These are phyloP conservation scores for Cryoendolithus antarcticus DNA, from an alignment of 2,329 filamentous ascomycete genomes.

Conservation along the genomic window DNA sequence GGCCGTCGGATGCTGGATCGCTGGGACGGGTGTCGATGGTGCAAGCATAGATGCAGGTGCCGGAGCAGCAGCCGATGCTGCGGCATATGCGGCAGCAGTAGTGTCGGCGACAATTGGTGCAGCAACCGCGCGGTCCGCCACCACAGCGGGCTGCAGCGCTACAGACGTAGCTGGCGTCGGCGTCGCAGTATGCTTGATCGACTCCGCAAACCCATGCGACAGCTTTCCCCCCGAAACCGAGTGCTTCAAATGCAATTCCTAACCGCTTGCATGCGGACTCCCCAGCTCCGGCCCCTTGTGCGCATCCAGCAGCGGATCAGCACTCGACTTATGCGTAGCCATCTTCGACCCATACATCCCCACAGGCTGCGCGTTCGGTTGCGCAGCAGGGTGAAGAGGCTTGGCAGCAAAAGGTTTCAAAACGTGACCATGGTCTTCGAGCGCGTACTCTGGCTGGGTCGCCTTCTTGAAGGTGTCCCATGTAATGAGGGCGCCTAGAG, in stretches of 20 bases:
- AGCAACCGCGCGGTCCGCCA: no score
- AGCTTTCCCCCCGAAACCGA: no score
- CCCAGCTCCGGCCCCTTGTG: conserved; percentile 1
- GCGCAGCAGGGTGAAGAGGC: conserved; percentile 1
- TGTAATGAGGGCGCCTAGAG: conserved; percentile 74
- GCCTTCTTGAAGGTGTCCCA: conserved; percentile 70
- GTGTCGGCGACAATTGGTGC: no score
- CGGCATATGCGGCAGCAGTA: no score
- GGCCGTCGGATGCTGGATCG: no score
- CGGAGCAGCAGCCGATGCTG: no score
- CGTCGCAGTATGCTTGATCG: not conserved
- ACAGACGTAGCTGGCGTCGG: not conserved
- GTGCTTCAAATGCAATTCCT: conserved; percentile 4
- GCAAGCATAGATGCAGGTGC: no score
- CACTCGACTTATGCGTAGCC: not conserved
- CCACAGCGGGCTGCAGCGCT: not conserved
- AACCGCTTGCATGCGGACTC: conserved; percentile 5
- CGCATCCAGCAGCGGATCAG: conserved; percentile 1
- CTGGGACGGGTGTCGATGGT: no score
- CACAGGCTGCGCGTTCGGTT: conserved; percentile 1
- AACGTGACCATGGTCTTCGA: conserved; percentile 1
- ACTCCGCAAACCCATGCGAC: no score
- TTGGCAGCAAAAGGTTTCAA: not conserved
- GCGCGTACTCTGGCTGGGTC: conserved; percentile 13
- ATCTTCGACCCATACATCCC: conserved; percentile 1